These are phyloP conservation scores for Quercus agrifolia DNA, from an alignment of 306 rosid genomes.

Conservation along the genomic window DNA sequence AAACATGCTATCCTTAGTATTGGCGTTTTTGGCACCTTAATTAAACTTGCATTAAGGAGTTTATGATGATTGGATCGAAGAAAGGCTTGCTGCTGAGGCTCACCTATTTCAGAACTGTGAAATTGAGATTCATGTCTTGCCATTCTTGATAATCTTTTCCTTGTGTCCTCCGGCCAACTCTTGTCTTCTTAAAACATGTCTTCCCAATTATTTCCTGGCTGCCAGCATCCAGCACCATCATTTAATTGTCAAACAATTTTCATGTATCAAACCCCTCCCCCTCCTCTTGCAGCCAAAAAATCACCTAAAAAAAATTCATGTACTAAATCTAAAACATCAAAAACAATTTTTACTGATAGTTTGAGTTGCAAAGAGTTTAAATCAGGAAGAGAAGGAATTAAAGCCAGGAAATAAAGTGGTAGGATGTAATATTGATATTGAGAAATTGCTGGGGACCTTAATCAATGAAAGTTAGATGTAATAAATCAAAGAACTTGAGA, in stretches of 20 bases:
- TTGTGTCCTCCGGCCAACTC: not conserved
- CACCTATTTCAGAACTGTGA: not conserved
- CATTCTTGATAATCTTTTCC: not conserved
- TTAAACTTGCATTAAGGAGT: not conserved
- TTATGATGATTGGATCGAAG: not conserved
- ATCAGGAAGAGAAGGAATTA: not conserved
- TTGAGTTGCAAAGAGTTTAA: not conserved
- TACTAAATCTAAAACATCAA: not conserved
- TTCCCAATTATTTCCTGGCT: not conserved
- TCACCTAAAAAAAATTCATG: no score
- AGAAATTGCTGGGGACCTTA: no score
- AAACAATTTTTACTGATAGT: not conserved
- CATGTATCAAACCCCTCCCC: not conserved
- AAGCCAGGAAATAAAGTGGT: not conserved
- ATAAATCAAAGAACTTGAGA: no score
- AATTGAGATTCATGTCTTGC: not conserved
- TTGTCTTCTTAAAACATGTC: not conserved
- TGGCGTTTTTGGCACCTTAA: not conserved
- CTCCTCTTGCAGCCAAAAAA: no score
- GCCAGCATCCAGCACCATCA: not conserved
- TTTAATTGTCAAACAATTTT: not conserved
- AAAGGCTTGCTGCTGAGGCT: not conserved
- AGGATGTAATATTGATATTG: not conserved
- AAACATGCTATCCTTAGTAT: not conserved
- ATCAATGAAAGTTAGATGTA: no score